Evolutionary conservation across 2,329 filamentous ascomycete genomes (phyloP).

Genomic region (Colletotrichum sp.): DNA sequence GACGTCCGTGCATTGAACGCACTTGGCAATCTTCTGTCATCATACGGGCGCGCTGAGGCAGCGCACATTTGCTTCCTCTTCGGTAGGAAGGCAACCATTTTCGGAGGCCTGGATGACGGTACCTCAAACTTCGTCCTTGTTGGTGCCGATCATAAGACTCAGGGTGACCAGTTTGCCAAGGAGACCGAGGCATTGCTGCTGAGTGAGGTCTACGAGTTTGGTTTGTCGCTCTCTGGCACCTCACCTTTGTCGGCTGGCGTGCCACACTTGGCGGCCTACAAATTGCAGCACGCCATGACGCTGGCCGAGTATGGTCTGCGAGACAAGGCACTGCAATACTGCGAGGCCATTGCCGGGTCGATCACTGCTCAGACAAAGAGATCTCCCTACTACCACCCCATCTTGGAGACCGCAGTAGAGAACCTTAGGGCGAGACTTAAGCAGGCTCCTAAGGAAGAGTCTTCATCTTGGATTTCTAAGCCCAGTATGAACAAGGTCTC

Average conservation of each 20-base stretch:
- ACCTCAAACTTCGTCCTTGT: slow-evolving; percentile 81
- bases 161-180: slow-evolving; percentile 73
- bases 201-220: slow-evolving; percentile 96
- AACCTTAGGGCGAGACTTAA: slow-evolving; percentile 84
- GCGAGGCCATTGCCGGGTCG: slow-evolving; percentile 78
- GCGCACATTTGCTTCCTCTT: slow-evolving; percentile 95
- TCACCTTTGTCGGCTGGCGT: slow-evolving; percentile 58
- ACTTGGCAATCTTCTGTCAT: slow-evolving; percentile 80
- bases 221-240: slow-evolving; percentile 71
- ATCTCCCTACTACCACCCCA: slow-evolving; percentile 83
- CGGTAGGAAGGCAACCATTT: slow-evolving; percentile 70
- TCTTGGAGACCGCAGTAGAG: slow-evolving; percentile 78
- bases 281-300: slow-evolving; percentile 83
- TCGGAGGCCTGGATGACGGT: slow-evolving; percentile 84
- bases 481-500: slow-evolving; percentile 96
- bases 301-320: slow-evolving; percentile 85
- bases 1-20: slow-evolving; percentile 80
- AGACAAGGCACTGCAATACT: slow-evolving; percentile 88
- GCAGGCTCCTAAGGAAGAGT: slow-evolving; percentile 82
- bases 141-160: slow-evolving; percentile 79
- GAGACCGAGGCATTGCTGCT: slow-evolving; percentile 88
- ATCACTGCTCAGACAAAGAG: slow-evolving; percentile 82
- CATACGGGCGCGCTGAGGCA: slow-evolving; percentile 88
- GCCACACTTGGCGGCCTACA: slow-evolving; percentile 89
- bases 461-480: slow-evolving; percentile 89